These are phyloP conservation scores for Magnaporthales sp. DNA, from an alignment of 2,329 filamentous ascomycete species.

Conservation along the genomic window DNA sequence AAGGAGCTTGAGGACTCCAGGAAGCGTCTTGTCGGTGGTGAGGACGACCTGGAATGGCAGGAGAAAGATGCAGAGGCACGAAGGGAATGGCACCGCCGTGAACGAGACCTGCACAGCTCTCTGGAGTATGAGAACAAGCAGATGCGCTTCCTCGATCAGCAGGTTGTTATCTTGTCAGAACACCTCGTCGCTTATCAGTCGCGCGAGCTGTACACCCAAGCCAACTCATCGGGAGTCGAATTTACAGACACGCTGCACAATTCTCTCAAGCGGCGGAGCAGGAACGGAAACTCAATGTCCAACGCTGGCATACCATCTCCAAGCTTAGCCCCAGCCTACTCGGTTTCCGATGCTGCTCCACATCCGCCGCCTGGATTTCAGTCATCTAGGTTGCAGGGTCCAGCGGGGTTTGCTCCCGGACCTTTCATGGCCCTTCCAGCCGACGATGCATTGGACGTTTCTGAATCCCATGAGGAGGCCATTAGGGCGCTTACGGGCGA, in stretches of 20 bases:
- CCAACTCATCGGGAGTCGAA: conserved; percentile 30
- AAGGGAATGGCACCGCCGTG: conserved; percentile 45
- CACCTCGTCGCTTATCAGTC: background rate
- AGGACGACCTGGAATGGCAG: conserved; percentile 49
- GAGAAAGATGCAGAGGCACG: conserved; percentile 42
- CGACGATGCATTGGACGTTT: background rate
- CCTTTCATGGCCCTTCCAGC: conserved; percentile 37
- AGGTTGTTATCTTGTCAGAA: conserved; percentile 17
- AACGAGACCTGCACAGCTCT: conserved; percentile 43
- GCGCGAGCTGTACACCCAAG: conserved; percentile 3
- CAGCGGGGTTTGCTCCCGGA: conserved; percentile 41
- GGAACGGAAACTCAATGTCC: conserved; percentile 37
- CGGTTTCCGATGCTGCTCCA: conserved; percentile 31
- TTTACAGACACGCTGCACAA: conserved; percentile 31
- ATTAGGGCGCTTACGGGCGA: conserved; percentile 51
- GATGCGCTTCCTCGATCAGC: conserved; percentile 33
- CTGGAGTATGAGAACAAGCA: conserved; percentile 39
- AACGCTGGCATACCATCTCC: conserved; percentile 32
- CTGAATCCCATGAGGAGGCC: conserved; percentile 50
- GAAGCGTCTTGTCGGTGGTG: conserved; percentile 53
- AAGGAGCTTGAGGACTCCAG: conserved; percentile 65
- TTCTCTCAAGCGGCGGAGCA: conserved; percentile 32
- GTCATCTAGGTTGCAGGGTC: conserved; percentile 25
- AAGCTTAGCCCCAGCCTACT: conserved; percentile 26
- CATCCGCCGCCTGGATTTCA: conserved; percentile 33